phyloP scores from a whole-genome alignment of 2,329 filamentous ascomycete species.

The Allantophomopsis cytisporea region DNA sequence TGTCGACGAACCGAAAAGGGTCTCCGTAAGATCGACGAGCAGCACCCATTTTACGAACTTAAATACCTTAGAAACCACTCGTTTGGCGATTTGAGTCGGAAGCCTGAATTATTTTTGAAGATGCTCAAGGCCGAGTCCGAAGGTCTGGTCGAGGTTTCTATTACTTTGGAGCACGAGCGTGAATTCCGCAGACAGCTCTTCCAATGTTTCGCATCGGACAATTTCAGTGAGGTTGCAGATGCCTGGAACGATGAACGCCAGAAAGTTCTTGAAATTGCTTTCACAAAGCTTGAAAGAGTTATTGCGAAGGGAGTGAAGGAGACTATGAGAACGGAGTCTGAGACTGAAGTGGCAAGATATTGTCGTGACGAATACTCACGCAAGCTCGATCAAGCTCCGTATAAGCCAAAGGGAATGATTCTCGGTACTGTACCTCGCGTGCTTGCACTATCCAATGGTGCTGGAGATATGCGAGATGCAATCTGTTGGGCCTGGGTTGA shows the following conservation, averaged over 20 bases:
- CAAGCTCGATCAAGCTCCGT: conserved; percentile 88
- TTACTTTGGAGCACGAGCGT: conserved; percentile 63
- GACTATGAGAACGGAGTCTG: conserved; percentile 82
- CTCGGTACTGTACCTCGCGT: conserved; percentile 81
- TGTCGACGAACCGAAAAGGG: conserved; percentile 91
- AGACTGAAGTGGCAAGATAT: conserved; percentile 77
- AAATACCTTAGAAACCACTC: conserved; percentile 91
- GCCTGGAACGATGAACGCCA: conserved; percentile 85
- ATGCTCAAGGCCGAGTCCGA: conserved; percentile 98
- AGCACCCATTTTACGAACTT: conserved; percentile 94
- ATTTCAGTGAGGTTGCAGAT: conserved; percentile 87
- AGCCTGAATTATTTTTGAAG: conserved; percentile 83
- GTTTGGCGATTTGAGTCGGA: conserved; percentile 64
- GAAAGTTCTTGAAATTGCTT: conserved; percentile 70
- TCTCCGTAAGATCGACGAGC: conserved; percentile 81
- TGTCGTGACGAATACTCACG: conserved; percentile 83
- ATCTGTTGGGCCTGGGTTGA: conserved; percentile 88
- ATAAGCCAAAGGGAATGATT: conserved; percentile 86
- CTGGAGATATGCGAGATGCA: conserved; percentile 64
- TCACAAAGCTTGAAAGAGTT: conserved; percentile 68
- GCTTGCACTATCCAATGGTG: conserved; percentile 75
- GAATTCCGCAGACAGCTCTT: conserved; percentile 68
- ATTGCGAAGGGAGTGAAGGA: conserved; percentile 92
- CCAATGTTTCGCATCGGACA: conserved; percentile 81
- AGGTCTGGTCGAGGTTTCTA: conserved; percentile 73